Percentiles rank a stretch among this genome's conserved stretches.
These are phyloP conservation scores for Nidula microcarpa DNA, from an alignment of 768 basidiomycete species.

Conservation along the genomic window DNA sequence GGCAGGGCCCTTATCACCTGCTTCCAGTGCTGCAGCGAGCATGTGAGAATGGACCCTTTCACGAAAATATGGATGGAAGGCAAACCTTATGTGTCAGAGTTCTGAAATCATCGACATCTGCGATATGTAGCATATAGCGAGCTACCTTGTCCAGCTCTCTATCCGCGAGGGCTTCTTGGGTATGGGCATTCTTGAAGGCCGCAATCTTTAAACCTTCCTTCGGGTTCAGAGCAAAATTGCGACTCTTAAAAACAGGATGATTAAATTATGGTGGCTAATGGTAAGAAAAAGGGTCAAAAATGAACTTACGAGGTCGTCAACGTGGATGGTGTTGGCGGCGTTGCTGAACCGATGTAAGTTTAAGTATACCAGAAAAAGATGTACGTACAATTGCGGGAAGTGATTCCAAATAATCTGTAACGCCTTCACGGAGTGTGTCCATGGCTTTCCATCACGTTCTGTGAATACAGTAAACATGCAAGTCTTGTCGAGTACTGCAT, in stretches of 20 bases:
- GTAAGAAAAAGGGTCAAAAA: neutral
- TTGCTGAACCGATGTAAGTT: conserved; percentile 30
- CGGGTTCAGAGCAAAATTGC: conserved; percentile 89
- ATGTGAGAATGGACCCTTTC: too few relatives aligned
- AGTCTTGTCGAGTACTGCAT: conserved; percentile 75
- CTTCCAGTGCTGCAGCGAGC: neutral
- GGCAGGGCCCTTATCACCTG: conserved; percentile 3
- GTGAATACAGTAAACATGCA: conserved; percentile 89
- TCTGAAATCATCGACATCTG: conserved; percentile 56
- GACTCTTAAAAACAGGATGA: conserved; percentile 37
- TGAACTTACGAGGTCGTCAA: conserved; percentile 72
- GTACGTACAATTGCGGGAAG: conserved; percentile 71
- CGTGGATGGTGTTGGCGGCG: conserved; percentile 76
- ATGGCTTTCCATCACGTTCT: conserved; percentile 65
- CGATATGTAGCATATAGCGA: conserved; percentile 65
- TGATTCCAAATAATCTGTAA: conserved; percentile 86
- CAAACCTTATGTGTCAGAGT: conserved; percentile 63
- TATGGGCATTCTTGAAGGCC: conserved; percentile 78
- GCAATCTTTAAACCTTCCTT: conserved; percentile 79
- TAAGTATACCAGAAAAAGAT: neutral
- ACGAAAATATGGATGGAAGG: too few relatives aligned
- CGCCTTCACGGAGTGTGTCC: conserved; percentile 79
- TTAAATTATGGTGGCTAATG: neutral
- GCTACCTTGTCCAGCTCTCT: conserved; percentile 66
- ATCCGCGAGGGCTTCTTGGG: conserved; percentile 57